Evolutionary conservation across 1,284 basidiomycete species (phyloP).

Genomic region (Apiotrichum laibachii): DNA sequence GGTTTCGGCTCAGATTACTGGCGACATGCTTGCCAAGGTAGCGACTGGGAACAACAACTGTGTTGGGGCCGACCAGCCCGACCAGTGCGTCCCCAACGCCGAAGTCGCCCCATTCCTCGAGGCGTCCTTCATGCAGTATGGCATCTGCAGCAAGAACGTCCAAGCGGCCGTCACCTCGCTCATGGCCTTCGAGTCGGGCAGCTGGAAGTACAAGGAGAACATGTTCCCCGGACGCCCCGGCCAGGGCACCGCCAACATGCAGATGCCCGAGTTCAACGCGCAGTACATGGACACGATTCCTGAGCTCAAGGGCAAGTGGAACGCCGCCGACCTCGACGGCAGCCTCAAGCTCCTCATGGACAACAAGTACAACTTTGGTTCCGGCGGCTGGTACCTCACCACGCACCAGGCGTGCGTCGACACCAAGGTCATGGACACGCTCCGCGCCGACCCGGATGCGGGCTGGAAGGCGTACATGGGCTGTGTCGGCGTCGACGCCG

Average conservation of each 20-base stretch:
- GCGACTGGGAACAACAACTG: not conserved
- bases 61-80: too few species aligned
- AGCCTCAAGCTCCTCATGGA: not conserved
- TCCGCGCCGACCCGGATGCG: too few species aligned
- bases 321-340: not conserved
- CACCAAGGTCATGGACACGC: too few species aligned
- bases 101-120: not conserved
- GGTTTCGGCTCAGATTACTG: not conserved
- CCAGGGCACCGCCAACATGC: conserved; percentile 3
- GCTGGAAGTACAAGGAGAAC: not conserved
- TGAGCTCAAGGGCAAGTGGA: not conserved
- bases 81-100: too few species aligned
- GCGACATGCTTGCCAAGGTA: too few species aligned
- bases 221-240: conserved; percentile 1
- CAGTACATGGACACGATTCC: not conserved
- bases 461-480: too few species aligned
- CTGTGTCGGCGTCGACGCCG: too few species aligned
- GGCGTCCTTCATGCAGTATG: not conserved
- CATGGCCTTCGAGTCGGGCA: not conserved
- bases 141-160: not conserved
- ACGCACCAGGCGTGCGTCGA: not conserved
- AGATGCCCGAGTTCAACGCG: not conserved
- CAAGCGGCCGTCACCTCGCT: not conserved
- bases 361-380: conserved; percentile 4
- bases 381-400: not conserved